phyloP scores from a whole-genome alignment of 495 filamentous ascomycete species.

The Podospora pseudopauciseta region DNA sequence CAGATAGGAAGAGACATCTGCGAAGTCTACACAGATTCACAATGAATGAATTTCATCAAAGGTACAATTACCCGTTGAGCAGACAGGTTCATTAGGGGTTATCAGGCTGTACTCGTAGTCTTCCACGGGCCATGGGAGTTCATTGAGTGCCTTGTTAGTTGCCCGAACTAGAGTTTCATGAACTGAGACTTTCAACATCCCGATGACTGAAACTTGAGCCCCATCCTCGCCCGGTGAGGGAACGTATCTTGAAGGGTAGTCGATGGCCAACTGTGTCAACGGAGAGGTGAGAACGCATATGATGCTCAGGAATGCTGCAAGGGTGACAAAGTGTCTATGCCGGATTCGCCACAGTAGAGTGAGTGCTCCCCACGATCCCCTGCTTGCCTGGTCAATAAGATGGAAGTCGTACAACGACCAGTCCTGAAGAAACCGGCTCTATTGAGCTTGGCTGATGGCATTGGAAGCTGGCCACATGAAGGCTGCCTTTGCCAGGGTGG shows the following conservation, averaged over 20 bases:
- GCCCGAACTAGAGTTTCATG: not conserved
- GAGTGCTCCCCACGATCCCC: slow-evolving; percentile 18
- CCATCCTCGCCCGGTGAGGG: not conserved
- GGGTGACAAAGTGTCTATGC: slow-evolving; percentile 11
- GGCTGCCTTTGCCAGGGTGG: slow-evolving; percentile 37
- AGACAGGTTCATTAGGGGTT: not conserved
- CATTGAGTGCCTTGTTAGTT: not conserved
- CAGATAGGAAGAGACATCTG: not conserved
- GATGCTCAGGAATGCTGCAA: slow-evolving; percentile 9
- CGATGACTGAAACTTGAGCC: not conserved
- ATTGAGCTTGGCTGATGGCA: slow-evolving; percentile 41
- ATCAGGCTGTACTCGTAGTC: not conserved
- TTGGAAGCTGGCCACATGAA: slow-evolving; percentile 36
- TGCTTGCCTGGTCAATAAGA: slow-evolving; percentile 41
- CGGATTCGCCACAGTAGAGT: not conserved
- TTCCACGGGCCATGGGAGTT: not conserved
- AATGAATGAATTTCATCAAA: not conserved
- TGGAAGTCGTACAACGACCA: slow-evolving; percentile 40
- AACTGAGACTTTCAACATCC: not conserved
- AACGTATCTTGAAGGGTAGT: slow-evolving; percentile 4
- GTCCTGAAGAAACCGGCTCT: slow-evolving; percentile 41
- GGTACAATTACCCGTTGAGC: not conserved
- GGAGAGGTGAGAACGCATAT: slow-evolving; percentile 9
- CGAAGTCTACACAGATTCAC: not conserved
- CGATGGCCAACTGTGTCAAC: slow-evolving; percentile 13